A percentile compares a stretch with the other conserved stretches of the same genome.
phyloP scores from a whole-genome alignment of 345 rosid genomes.

The Leavenworthia alabamica region DNA sequence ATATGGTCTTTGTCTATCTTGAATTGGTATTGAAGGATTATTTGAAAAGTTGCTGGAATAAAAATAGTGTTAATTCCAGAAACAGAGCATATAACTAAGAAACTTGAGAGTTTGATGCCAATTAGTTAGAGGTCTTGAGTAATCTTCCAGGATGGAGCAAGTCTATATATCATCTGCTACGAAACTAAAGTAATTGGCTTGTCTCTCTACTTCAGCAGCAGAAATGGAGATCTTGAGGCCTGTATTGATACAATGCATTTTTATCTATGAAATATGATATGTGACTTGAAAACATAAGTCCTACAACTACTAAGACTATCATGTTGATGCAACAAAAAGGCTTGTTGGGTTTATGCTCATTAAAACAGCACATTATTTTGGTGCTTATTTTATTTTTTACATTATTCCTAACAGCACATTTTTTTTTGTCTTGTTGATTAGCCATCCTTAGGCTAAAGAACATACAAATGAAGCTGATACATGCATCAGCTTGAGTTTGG shows the following conservation, averaged over 20 bases:
- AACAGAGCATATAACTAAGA: background rate
- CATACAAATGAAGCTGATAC: conserved; percentile 22
- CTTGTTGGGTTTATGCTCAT: conserved; percentile 5
- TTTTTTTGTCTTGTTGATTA: conserved; percentile 18
- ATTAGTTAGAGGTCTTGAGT: too few species aligned
- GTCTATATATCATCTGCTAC: too few species aligned
- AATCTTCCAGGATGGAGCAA: too few species aligned
- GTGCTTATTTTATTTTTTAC: conserved; percentile 17
- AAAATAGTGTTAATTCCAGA: background rate
- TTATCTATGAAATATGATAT: too few species aligned
- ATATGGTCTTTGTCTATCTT: background rate
- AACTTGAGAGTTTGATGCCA: too few species aligned
- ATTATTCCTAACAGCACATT: conserved; percentile 15
- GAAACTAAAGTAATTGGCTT: too few species aligned
- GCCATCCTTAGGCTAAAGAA: conserved; percentile 29
- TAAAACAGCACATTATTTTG: conserved; percentile 13
- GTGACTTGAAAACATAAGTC: background rate
- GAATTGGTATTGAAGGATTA: background rate
- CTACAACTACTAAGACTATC: background rate
- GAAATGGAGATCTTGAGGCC: too few species aligned
- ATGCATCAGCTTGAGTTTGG: conserved; percentile 23
- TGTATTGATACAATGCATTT: too few species aligned
- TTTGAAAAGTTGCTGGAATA: too few species aligned
- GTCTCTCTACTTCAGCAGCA: too few species aligned
- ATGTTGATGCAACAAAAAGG: conserved; percentile 13